Base-by-base conservation (phyloP, 2,329 filamentous ascomycete species). In the Cercospora sojina region DNA sequence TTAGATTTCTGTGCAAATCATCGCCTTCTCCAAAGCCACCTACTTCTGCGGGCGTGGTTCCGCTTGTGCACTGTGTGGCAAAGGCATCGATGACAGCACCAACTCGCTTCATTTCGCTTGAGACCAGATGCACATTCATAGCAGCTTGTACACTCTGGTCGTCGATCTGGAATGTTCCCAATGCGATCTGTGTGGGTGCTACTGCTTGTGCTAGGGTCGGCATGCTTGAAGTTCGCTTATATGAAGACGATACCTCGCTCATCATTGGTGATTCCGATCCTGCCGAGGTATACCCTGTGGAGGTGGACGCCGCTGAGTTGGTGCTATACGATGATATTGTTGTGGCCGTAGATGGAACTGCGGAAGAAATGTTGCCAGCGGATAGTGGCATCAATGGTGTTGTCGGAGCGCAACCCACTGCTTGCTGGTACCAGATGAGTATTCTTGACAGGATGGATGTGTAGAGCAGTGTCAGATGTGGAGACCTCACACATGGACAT, bases 361-460 rank as follows among this genome's bases (percentile, higher is more conserved):
- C 9, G 18, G 12, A 20, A 18, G 31, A 23, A 7, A 38, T 13
- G 18, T n/a, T 58, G 27, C 31, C 18, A n/a, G 31, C 8, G 2
- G 43, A 47, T 20, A 47, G 43, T 47, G 43, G 43, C 43, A 47
- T 47, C 18, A 47, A 47, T 13, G 43, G 43, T 12, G 20, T 47
- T 47, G 43, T 47, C 6, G 43, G 43, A 47, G 43, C 43, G 1
- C 43, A 47, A 3, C 55, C 27, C 5, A 58, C 12, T 9, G 55
- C 55, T 38, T 58, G 55, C n/a, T 58, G 55, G n/a, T 58, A 58
- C 55, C 55, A 58, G 2, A 58, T 38, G 25, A 58, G 31, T 9
- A 58, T n/a, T 32, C 31, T 31, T 10, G 55, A 31, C 12, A 58
- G 5, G 3, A 58, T 58, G 0, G 55, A 58, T 18, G 31, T 38